Conservation (phyloP, 2,329 filamentous ascomycete genomes). For the Ascochyta koolunga region DNA sequence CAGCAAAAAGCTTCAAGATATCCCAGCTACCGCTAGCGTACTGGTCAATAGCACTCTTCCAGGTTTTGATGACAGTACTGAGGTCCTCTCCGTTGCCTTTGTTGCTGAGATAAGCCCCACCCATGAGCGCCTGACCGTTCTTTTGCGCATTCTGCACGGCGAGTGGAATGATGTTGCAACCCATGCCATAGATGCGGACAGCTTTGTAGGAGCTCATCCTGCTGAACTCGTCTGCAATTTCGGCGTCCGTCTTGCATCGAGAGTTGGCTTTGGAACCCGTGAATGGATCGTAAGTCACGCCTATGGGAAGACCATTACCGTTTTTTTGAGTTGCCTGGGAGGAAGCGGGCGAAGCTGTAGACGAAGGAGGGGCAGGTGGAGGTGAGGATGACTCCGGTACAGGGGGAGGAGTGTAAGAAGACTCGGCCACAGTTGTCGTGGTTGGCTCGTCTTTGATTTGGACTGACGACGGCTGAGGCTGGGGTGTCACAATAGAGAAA, state of each 20-base stretch:
- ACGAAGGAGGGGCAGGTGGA: constrained; percentile 7
- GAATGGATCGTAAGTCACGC: constrained; percentile 45
- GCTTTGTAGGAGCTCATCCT: constrained; percentile 64
- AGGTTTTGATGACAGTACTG: constrained; percentile 62
- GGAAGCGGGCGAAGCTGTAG: constrained; percentile 3
- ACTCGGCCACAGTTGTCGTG: neutral
- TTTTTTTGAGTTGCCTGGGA: constrained; percentile 4
- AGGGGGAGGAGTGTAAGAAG: neutral
- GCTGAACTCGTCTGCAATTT: constrained; percentile 70
- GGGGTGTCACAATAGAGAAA: constrained; percentile 13
- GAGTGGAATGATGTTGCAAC: constrained; percentile 73
- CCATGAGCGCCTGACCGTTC: constrained; percentile 73
- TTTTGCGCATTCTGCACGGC: constrained; percentile 67
- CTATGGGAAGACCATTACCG: constrained; percentile 29
- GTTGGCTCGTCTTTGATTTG: neutral
- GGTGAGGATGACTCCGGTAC: constrained; percentile 1
- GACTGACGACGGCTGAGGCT: constrained; percentile 16
- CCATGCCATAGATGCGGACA: constrained; percentile 79
- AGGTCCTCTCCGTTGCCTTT: constrained; percentile 46
- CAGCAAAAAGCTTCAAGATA: constrained; percentile 70
- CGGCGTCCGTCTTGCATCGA: constrained; percentile 67
- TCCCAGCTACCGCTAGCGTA: constrained; percentile 65
- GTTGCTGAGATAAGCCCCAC: constrained; percentile 72
- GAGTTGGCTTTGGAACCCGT: constrained; percentile 20
- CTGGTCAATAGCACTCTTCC: constrained; percentile 62